These are phyloP conservation scores for Cymbopogon flexuosus DNA, from an alignment of 202 grass and related monocot genomes.

Conservation along the genomic window DNA sequence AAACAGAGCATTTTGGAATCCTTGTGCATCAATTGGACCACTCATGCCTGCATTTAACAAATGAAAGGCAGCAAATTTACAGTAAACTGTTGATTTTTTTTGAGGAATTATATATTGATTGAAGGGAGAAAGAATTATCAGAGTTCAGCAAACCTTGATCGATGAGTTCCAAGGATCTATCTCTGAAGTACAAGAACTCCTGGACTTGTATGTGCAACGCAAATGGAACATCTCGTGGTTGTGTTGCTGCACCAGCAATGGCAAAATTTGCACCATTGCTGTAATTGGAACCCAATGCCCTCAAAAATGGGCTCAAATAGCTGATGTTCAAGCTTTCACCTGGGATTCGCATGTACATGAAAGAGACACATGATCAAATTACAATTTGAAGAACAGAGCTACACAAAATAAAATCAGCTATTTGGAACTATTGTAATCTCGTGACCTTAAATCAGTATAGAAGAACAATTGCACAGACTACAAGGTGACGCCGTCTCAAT, in stretches of 20 bases:
- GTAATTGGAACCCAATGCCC: constrained; percentile 79
- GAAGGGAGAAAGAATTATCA: background rate
- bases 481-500: background rate
- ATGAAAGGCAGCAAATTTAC: background rate
- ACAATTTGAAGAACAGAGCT: background rate
- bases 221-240: constrained; percentile 53
- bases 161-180: constrained; percentile 76
- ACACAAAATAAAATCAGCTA: background rate
- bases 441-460: background rate
- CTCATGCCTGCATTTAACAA: constrained; percentile 27
- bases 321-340: constrained; percentile 82
- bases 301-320: constrained; percentile 81
- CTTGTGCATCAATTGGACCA: constrained; percentile 45
- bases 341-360: background rate
- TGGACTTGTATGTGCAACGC: constrained; percentile 63
- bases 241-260: constrained; percentile 55
- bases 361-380: background rate
- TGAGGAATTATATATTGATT: background rate
- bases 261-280: constrained; percentile 93
- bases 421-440: background rate
- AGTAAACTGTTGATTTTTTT: background rate
- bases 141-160: constrained; percentile 47
- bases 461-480: background rate
- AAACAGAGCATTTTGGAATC: constrained; percentile 71
- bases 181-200: constrained; percentile 73